A percentile compares a stretch with the other conserved stretches of the same genome.
Conservation (phyloP, 225 moss, liverwort and hornwort species). For the Asterella californica region DNA sequence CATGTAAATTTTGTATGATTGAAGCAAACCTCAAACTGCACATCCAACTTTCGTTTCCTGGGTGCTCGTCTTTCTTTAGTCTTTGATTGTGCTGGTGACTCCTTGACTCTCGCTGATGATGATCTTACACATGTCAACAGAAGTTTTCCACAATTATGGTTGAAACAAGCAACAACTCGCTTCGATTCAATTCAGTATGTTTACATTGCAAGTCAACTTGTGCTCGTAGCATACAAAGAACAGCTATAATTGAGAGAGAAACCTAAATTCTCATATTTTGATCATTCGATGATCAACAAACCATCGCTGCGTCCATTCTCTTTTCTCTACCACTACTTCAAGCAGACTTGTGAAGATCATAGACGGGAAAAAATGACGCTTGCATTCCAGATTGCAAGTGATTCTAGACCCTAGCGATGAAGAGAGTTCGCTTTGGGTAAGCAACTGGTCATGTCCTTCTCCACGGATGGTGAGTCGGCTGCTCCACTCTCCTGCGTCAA, state of each 20-base stretch:
- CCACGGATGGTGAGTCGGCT: no score
- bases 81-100: conserved; percentile 50
- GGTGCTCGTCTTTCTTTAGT: conserved; percentile 70
- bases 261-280: not conserved
- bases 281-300: conserved; percentile 4
- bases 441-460: no score
- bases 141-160: not conserved
- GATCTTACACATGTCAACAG: conserved; percentile 33
- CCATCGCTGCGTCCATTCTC: conserved; percentile 57
- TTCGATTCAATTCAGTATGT: not conserved
- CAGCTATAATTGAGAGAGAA: not conserved
- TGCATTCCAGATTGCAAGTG: no score
- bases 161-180: not conserved
- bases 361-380: no score
- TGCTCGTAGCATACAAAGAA: not conserved
- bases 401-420: no score
- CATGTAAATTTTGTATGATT: conserved; percentile 9
- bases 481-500: no score
- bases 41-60: conserved; percentile 88
- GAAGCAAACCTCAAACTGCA: conserved; percentile 71
- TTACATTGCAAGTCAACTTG: not conserved
- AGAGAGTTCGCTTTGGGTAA: no score
- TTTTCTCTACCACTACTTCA: no score
- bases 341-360: no score
- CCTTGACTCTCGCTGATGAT: conserved; percentile 32